Evolutionary conservation across 768 basidiomycete species (phyloP).

Genomic region (Pleurotus citrinopileatus): DNA sequence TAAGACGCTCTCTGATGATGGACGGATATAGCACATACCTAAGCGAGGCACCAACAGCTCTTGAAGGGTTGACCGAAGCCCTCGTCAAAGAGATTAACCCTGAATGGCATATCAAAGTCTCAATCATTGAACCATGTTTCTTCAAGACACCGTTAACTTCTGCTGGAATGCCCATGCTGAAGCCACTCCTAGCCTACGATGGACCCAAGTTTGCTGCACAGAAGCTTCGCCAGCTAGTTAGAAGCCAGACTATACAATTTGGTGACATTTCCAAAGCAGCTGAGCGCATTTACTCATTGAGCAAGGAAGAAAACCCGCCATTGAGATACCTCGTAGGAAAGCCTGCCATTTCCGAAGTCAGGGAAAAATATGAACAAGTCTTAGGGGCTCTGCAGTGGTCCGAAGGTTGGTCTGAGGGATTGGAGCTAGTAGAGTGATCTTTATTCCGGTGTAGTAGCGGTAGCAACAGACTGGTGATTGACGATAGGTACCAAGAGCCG

Average conservation of each 20-base stretch:
- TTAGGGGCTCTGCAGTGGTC: too few species aligned
- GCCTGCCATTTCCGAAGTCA: too few species aligned
- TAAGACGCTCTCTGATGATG: background rate
- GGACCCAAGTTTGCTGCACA: background rate
- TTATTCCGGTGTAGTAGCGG: too few species aligned
- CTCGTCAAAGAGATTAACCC: slow-evolving; percentile 29
- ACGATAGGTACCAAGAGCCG: too few species aligned
- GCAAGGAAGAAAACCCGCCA: background rate
- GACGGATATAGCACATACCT: background rate
- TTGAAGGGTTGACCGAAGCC: slow-evolving; percentile 25
- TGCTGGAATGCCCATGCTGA: background rate
- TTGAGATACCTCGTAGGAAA: slow-evolving; percentile 5
- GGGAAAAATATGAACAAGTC: too few species aligned
- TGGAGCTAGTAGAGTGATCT: too few species aligned
- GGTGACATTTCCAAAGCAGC: background rate
- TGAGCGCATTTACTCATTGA: background rate
- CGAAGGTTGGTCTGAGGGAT: too few species aligned
- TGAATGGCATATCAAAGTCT: slow-evolving; percentile 29
- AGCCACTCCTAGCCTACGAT: background rate
- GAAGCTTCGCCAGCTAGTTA: background rate
- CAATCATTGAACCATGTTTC: too few species aligned
- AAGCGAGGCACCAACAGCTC: slow-evolving; percentile 22
- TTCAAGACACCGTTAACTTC: background rate
- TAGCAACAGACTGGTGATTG: too few species aligned
- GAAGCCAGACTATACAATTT: too few species aligned